phyloP scores from a whole-genome alignment of 805 yeast genomes.

The Wickerhamomyces queroliae region DNA sequence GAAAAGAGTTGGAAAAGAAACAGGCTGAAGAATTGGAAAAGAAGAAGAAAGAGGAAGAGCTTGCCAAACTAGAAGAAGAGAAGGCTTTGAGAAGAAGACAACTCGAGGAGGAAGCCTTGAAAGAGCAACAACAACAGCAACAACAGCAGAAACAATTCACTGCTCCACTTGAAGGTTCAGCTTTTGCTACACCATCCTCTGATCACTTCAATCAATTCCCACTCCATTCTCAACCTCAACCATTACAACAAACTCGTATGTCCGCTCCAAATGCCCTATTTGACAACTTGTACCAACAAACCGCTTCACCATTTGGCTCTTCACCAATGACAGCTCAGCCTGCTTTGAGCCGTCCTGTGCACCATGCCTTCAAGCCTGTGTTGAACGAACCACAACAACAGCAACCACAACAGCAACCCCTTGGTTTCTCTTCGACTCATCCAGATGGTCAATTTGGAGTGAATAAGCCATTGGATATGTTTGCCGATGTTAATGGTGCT shows the following conservation, averaged over 20 bases:
- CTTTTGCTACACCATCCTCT: neutral
- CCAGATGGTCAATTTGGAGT: neutral
- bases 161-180: neutral
- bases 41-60: neutral
- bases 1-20: slow-evolving; percentile 24
- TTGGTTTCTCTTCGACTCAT: too few relatives aligned
- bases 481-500: neutral
- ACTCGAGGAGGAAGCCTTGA: neutral
- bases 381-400: neutral
- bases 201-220: neutral
- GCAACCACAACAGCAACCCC: neutral
- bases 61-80: neutral
- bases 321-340: neutral
- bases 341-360: neutral
- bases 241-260: neutral
- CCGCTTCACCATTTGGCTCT: neutral
- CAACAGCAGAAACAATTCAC: neutral
- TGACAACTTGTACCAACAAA: neutral
- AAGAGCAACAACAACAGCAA: neutral
- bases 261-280: neutral
- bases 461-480: neutral
- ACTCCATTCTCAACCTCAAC: too few relatives aligned
- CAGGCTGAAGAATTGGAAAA: slow-evolving; percentile 11
- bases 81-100: slow-evolving; percentile 1
- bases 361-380: neutral